Evolutionary conservation across 1,284 basidiomycete genomes (phyloP), one percentile per base, ranked within the genome.

Genomic region (Apiotrichum sp.): DNA sequence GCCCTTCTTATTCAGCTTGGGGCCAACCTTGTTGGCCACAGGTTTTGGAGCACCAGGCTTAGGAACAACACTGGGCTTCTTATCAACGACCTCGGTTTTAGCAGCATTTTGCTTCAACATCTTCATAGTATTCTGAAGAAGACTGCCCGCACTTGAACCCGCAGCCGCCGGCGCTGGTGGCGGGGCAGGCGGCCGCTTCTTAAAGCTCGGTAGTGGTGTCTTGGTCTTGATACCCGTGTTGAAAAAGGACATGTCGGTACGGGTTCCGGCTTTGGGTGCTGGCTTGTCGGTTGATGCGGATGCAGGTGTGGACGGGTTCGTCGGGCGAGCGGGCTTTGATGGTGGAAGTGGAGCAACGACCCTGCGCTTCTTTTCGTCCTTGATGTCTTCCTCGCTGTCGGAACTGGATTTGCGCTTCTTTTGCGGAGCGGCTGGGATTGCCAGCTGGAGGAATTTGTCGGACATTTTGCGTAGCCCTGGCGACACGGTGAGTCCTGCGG

Each of bases 1-100:
- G 42, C 71, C 65, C 61, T 69, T 65, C 56, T 63, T 63, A 49
- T 72, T 71, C n/a, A 62, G 57, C 56, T 70, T 70, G 43, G 46
- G 57, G 1, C 42, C 48, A 4, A 39, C 22, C 3, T 38, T 10
- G 33, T 43, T 51, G 13, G 33, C 16, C 29, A 47, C 38, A 3
- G 50, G 43, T 8, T 52, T 38, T 10, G 13, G 33, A 47, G 33
- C 22, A 22, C 22, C 22, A 22, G 22, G 22, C 22, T 22, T 22
- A 22, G n/a, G n/a, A 33, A 11, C 13, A 11, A 32, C 4, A 2
- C 34, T 34, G 4, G 55, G 42, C 38, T 55, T 56, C 11, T 48
- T 14, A 3, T 44, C 22, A 22, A 22, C 22, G 22, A 22, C 22
- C 22, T 22, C 22, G 22, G 22, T 22, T 22, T 22, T 22, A 22